Base-by-base conservation (phyloP, 306 rosid genomes). In the Trifolium fragiferum region DNA sequence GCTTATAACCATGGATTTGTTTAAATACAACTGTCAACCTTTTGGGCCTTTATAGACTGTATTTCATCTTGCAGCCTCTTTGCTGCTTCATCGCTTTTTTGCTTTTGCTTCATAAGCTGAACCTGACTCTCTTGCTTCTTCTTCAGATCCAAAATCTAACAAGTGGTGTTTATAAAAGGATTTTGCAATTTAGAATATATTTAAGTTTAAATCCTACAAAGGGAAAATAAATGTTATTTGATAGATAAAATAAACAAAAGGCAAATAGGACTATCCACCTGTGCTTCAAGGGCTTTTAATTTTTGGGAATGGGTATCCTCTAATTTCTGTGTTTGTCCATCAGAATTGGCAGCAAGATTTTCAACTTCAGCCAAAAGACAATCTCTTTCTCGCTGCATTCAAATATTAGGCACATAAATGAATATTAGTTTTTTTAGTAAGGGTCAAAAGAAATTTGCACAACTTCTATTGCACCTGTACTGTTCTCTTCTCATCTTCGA, bases 61-160 rank as follows among this genome's bases (percentile, higher is more conserved):
- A 95, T 95, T 87, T 95, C 99, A 53, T 92, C 99, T 84, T 90
- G 98, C 85, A 95, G 87, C 73, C 93, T 85, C 88, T 92, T 92
- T 30, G 99, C 88, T 20, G 99, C 97, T 80, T 95, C 99, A 72
- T 95, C 99, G 85, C 99, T 92, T 75, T 95, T 95, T 82, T 95
- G 99, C 82, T 95, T 95, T 92, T 92, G 99, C 90, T 92, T 95
- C 79, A 90, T 49, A 77, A 95, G 97, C 74, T 89, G 99, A 64
- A 95, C 99, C 86, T 95, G 99, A 81, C 85, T 90, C 86, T 95
- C 99, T 81, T 95, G 99, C 82, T 92, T 95, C 90, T 90, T 95
- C 92, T 90, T 95, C 75, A 95, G 92, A 85, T 95, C 98, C 72
- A 81, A 78, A 84, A 95, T 95, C 99, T 95, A 83, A 71, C 33